phyloP scores from a whole-genome alignment of 2,329 filamentous ascomycete genomes.

The Pseudogymnoascus sp. region DNA sequence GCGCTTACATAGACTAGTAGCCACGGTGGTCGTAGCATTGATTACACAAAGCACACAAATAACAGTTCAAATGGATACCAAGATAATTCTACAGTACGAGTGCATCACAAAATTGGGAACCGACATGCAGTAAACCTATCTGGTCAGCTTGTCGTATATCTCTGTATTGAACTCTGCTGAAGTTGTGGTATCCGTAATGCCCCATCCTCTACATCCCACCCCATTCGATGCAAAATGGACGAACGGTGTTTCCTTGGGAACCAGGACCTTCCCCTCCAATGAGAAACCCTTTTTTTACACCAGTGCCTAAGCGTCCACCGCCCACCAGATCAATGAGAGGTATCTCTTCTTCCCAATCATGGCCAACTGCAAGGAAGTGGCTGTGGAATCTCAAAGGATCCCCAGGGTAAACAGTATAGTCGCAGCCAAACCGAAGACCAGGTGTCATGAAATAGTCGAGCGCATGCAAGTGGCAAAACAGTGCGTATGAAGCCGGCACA shows the following conservation, averaged over 20 bases:
- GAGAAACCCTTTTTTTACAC: constrained; percentile 92
- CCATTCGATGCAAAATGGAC: constrained; percentile 87
- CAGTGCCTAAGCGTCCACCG: constrained; percentile 81
- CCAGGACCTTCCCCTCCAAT: constrained; percentile 60
- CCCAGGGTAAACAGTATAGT: constrained; percentile 91
- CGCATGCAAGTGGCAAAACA: constrained; percentile 74
- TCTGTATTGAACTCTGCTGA: not conserved
- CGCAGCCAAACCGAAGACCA: constrained; percentile 86
- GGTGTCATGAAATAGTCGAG: constrained; percentile 83
- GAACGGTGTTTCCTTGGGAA: constrained; percentile 39
- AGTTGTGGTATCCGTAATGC: not conserved
- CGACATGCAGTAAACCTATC: not conserved
- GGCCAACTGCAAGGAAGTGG: constrained; percentile 81
- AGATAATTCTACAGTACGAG: not conserved
- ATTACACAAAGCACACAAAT: not conserved
- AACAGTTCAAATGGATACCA: not conserved
- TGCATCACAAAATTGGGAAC: not conserved
- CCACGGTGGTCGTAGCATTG: not conserved
- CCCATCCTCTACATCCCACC: constrained; percentile 67
- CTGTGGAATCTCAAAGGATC: constrained; percentile 93
- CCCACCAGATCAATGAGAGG: constrained; percentile 77
- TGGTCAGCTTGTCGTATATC: not conserved
- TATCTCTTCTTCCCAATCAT: constrained; percentile 83
- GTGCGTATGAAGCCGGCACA: constrained; percentile 54
- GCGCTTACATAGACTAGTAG: not conserved